Conservation (phyloP, 1,139 yeast genomes). For the Nakaseomyces sp. region DNA sequence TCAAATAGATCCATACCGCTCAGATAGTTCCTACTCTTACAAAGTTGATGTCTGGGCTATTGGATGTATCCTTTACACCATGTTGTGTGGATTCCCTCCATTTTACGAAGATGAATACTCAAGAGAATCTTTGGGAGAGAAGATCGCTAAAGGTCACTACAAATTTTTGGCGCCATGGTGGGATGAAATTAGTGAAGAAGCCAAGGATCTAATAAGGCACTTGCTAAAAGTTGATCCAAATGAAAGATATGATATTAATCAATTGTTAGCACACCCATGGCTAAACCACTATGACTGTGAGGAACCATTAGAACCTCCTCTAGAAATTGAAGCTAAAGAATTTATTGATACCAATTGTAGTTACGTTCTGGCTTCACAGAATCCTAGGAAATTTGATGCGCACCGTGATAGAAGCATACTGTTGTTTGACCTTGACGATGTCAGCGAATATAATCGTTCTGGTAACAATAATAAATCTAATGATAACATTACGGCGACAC, state of each 20-base stretch:
- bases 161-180: conserved; percentile 84
- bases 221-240: conserved; percentile 71
- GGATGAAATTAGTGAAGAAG: conserved; percentile 73
- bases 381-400: not conserved
- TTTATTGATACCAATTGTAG: not conserved
- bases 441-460: not conserved
- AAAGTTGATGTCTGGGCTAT: conserved; percentile 95
- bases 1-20: not conserved
- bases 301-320: not conserved
- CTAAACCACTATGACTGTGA: conserved; percentile 18
- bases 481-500: not conserved
- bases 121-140: conserved; percentile 38
- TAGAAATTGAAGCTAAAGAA: not conserved
- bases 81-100: conserved; percentile 93
- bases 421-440: not conserved
- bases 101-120: conserved; percentile 69
- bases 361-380: conserved; percentile 1
- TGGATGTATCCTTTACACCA: conserved; percentile 85
- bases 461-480: not conserved
- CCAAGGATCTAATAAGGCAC: conserved; percentile 61
- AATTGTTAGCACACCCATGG: conserved; percentile 79
- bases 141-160: conserved; percentile 71
- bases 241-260: conserved; percentile 61
- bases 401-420: conserved; percentile 1
- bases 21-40: conserved; percentile 62